Evolutionary conservation across 1,284 basidiomycete genomes (phyloP).

Genomic region (Thecaphora thlaspeos): DNA sequence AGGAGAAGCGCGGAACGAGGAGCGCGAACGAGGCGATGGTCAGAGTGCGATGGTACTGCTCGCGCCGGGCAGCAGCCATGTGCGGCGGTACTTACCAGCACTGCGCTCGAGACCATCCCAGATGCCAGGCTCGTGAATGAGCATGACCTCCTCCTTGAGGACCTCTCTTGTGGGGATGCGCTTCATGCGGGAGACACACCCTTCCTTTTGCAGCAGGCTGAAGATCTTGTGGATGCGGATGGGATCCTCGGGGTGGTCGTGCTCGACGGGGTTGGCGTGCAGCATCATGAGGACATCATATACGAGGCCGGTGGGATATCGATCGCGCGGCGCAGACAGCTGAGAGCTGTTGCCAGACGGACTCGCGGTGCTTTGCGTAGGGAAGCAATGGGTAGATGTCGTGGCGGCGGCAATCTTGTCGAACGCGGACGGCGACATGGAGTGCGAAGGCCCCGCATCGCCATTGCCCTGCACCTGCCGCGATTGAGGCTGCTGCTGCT

Average conservation of each 20-base stretch:
- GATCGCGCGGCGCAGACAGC: slow-evolving; percentile 2
- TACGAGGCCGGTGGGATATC: slow-evolving; percentile 69
- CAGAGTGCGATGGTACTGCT: too few relatives aligned
- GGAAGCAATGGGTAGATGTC: too few relatives aligned
- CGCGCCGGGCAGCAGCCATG: too few relatives aligned
- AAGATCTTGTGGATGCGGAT: slow-evolving; percentile 80
- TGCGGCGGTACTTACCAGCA: slow-evolving; percentile 65
- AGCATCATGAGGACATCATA: slow-evolving; percentile 84
- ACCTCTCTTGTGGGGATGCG: slow-evolving; percentile 74
- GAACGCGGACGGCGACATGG: too few relatives aligned
- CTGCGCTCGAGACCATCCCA: slow-evolving; percentile 85
- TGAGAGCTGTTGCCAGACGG: background rate
- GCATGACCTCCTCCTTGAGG: slow-evolving; percentile 72
- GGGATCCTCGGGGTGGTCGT: slow-evolving; percentile 82
- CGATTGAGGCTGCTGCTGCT: too few relatives aligned
- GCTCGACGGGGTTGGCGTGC: slow-evolving; percentile 64
- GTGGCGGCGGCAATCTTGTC: too few relatives aligned
- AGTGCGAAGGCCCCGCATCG: too few relatives aligned
- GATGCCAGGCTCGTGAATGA: slow-evolving; percentile 84
- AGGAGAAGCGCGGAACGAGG: too few relatives aligned
- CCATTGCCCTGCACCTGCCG: too few relatives aligned
- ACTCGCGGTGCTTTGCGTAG: background rate
- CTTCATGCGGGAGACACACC: slow-evolving; percentile 74
- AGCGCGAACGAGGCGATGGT: too few relatives aligned
- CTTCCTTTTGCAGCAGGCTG: slow-evolving; percentile 64